Percentiles rank a stretch among this genome's conserved stretches.
These are phyloP conservation scores for Phoenix roebelenii DNA, from an alignment of 176 grass and related monocot genomes.

Conservation along the genomic window DNA sequence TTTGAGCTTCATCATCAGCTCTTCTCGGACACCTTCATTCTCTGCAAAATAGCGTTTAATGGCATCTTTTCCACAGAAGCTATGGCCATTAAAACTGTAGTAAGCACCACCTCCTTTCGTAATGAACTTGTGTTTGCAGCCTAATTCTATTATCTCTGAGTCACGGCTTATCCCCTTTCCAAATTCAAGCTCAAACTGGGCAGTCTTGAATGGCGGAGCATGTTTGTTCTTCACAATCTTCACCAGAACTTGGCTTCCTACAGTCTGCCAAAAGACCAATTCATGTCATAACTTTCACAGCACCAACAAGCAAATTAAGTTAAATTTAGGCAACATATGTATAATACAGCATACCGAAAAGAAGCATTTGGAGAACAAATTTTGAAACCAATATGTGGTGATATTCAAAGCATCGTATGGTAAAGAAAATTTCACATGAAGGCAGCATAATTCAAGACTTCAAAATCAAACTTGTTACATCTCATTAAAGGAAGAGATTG, in stretches of 20 bases:
- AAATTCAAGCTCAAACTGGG: constrained; percentile 78
- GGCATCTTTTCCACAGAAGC: constrained; percentile 49
- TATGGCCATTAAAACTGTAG: constrained; percentile 41
- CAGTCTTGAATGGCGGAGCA: constrained; percentile 76
- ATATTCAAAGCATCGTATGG: too few species aligned
- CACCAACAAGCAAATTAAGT: too few species aligned
- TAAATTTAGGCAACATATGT: too few species aligned
- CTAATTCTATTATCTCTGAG: constrained; percentile 71
- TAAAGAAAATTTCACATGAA: too few species aligned
- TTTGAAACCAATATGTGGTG: too few species aligned
- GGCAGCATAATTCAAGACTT: too few species aligned
- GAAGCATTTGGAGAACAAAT: too few species aligned
- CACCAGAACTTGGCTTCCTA: constrained; percentile 75
- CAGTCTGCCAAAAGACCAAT: constrained; percentile 34
- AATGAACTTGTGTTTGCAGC: constrained; percentile 59
- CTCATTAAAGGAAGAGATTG: too few species aligned
- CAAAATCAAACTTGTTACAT: too few species aligned
- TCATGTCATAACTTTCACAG: too few species aligned
- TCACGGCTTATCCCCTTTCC: constrained; percentile 75
- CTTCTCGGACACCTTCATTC: constrained; percentile 42
- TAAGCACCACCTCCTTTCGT: constrained; percentile 23
- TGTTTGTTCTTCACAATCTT: constrained; percentile 98
- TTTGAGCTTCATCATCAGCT: constrained; percentile 42
- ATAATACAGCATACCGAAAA: too few species aligned
- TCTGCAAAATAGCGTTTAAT: constrained; percentile 49